Percentiles rank a stretch among this genome's conserved stretches.
Evolutionary conservation across 2,329 filamentous ascomycete genomes (phyloP).

Genomic region (Aspergillus tubingensis): DNA sequence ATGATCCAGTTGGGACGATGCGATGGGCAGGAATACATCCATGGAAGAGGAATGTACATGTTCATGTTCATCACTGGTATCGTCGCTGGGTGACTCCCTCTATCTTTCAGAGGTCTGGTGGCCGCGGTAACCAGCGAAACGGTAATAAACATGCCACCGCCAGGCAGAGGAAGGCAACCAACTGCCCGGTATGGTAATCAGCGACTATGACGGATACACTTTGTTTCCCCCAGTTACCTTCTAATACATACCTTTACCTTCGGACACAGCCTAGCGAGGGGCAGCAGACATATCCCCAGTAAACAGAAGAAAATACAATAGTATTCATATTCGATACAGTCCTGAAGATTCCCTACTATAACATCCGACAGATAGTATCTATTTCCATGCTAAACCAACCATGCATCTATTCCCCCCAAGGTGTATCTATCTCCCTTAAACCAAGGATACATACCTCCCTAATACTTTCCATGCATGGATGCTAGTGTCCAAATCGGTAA

Average conservation of each 20-base stretch:
- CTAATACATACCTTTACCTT: not conserved
- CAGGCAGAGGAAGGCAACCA: not conserved
- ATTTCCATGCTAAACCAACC: no score
- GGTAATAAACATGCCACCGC: not conserved
- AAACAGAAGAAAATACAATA: no score
- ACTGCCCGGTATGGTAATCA: not conserved
- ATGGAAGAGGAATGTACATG: not conserved
- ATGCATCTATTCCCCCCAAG: no score
- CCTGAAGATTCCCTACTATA: no score
- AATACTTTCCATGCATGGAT: not conserved
- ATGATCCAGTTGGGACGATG: not conserved
- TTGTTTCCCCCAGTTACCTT: not conserved
- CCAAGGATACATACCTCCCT: no score
- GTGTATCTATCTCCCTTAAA: no score
- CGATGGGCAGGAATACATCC: not conserved
- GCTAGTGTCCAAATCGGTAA: not conserved
- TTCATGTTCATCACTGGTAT: not conserved
- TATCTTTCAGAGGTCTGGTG: conserved; percentile 1
- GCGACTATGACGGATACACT: not conserved
- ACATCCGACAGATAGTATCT: no score
- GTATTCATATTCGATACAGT: no score
- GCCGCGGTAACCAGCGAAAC: not conserved
- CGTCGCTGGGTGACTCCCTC: not conserved
- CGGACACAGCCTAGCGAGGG: not conserved
- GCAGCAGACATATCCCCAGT: not conserved